These are phyloP conservation scores for Colletotrichum sp. DNA, from an alignment of 2,329 filamentous ascomycete species.

Conservation along the genomic window DNA sequence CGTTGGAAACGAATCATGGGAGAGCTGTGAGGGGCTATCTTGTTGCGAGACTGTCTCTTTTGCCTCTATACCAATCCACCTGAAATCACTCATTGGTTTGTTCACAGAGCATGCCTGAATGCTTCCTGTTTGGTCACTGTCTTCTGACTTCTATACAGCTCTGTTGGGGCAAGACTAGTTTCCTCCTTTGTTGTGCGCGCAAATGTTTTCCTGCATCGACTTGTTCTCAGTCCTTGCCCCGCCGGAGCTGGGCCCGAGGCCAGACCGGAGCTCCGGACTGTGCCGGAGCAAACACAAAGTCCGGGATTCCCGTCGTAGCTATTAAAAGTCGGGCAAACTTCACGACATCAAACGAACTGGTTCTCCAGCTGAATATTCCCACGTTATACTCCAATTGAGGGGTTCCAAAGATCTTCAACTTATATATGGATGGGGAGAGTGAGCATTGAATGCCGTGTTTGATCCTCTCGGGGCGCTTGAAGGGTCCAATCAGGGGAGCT, in stretches of 20 bases:
- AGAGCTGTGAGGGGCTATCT: background rate
- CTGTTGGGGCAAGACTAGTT: fast-evolving
- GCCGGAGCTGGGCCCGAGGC: background rate
- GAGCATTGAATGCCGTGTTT: background rate
- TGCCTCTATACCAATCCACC: background rate
- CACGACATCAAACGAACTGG: background rate
- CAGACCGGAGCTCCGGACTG: background rate
- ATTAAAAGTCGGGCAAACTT: background rate
- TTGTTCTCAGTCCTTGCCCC: background rate
- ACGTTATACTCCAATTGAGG: background rate
- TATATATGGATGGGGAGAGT: background rate
- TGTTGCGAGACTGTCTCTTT: background rate
- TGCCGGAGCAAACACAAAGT: background rate
- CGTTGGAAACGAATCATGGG: background rate
- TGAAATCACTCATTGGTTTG: background rate
- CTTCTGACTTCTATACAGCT: background rate
- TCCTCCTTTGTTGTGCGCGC: no score
- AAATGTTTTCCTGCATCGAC: background rate
- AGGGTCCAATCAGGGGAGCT: background rate
- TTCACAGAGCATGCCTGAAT: background rate
- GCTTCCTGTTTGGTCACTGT: background rate
- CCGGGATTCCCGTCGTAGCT: background rate
- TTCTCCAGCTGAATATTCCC: background rate
- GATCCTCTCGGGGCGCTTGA: background rate
- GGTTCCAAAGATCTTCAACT: background rate